Evolutionary conservation across 495 filamentous ascomycete species (phyloP), one percentile per base, ranked within the genome.

Genomic region (Aspergillus affinis): DNA sequence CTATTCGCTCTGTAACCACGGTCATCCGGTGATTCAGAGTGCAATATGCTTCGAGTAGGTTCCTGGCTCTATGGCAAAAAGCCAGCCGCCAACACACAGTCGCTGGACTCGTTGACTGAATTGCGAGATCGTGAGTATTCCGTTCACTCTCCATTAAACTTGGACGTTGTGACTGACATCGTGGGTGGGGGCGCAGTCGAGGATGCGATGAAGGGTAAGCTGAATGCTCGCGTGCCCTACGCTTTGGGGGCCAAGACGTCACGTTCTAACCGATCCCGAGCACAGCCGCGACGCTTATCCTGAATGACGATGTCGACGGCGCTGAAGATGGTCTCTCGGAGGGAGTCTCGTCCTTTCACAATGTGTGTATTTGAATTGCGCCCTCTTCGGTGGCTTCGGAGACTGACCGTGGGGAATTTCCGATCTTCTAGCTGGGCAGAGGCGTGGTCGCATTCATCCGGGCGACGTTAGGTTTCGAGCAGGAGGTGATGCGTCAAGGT

Each of bases 271-370:
- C 13, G 27, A 61, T 62, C 36, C 36, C 36, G 36, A 41, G 36
- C 36, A 41, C 36, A 83, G 83, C 82, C 48, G 76, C 74, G 45
- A 83, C 75, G 59, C 72, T 88, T 32, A 93, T 98, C 66, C 91
- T 98, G 79, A 90, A 94, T 69, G 94, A 98, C 74, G 93, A 97
- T 74, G 88, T 98, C 57, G 90, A 91, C 47, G 86, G 84, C 30
- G 94, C 94, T 2, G 93, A 97, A 72, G 81, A 76, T 60, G 84
- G 82, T 41, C 80, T 98, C 18, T 82, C 82, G 29, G 81, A 85
- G 63, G 87, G 88, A 18, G 75, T 81, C 50, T 98, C 94, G n/a
- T 83, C 92, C n/a, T 98, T 92, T 69, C 94, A 98, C 70, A 85
- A 86, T 75, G 87, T 90, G 69, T 36, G 76, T 72, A 60, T 53